These are phyloP conservation scores for Pseudogymnoascus sp. DNA, from an alignment of 2,329 filamentous ascomycete genomes.

Conservation along the genomic window DNA sequence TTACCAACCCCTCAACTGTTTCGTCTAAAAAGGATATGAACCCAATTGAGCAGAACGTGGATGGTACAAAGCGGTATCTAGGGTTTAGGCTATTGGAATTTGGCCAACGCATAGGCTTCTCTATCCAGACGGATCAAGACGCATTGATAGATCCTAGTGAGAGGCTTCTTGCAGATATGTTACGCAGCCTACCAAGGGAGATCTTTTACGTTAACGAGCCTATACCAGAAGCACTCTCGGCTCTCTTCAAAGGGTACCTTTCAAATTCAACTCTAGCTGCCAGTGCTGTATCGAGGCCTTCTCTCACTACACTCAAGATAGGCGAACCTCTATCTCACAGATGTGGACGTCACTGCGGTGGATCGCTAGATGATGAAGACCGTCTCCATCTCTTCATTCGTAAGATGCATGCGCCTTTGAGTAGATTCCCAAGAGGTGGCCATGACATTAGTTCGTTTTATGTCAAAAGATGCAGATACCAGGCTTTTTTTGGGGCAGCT, in stretches of 20 bases:
- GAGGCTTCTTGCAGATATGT: not conserved
- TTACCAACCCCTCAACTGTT: not conserved
- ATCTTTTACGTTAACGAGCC: not conserved
- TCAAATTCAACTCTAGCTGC: not conserved
- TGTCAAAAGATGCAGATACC: constrained; percentile 13
- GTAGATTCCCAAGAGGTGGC: constrained; percentile 7
- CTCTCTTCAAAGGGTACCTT: not conserved
- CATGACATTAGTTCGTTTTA: constrained; percentile 16
- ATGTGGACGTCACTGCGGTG: constrained; percentile 3
- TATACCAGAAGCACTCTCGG: not conserved
- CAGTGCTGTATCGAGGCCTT: not conserved
- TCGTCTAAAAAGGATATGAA: not conserved
- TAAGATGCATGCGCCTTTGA: constrained; percentile 13
- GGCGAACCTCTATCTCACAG: constrained; percentile 10
- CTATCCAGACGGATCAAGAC: not conserved
- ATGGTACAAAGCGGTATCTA: not conserved
- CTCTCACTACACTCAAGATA: constrained; percentile 8
- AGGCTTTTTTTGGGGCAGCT: constrained; percentile 12
- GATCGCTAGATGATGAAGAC: constrained; percentile 10
- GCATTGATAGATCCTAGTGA: not conserved
- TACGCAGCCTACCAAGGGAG: not conserved
- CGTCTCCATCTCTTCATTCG: constrained; percentile 13
- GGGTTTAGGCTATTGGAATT: not conserved
- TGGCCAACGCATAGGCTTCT: not conserved
- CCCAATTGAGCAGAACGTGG: not conserved